These are phyloP conservation scores for Phytophthora idaei DNA, from an alignment of 352 stramenopile species.

Conservation along the genomic window DNA sequence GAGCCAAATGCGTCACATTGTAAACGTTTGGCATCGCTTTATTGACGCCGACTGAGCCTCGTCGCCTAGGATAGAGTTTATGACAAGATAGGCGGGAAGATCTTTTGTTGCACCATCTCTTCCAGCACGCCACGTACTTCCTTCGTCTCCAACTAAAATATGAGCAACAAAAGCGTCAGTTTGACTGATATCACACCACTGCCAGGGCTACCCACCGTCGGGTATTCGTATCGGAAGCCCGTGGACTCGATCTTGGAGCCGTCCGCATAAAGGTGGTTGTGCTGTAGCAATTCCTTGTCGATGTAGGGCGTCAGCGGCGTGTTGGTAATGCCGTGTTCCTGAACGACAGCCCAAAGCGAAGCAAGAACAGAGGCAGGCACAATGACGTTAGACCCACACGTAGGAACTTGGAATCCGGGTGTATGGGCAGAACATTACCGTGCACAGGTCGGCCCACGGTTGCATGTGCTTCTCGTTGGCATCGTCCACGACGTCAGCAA, in stretches of 20 bases:
- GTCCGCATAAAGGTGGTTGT: constrained; percentile 83
- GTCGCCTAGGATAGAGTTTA: constrained; percentile 21
- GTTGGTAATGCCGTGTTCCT: constrained; percentile 82
- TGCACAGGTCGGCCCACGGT: constrained; percentile 85
- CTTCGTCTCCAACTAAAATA: constrained; percentile 55
- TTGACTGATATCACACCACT: constrained; percentile 6
- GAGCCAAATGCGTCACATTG: constrained; percentile 24
- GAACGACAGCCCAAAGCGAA: constrained; percentile 8
- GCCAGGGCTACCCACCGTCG: constrained; percentile 47
- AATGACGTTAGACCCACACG: constrained; percentile 6
- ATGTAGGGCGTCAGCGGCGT: constrained; percentile 89
- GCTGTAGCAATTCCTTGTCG: constrained; percentile 86
- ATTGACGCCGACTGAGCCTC: constrained; percentile 8
- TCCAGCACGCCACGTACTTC: constrained; percentile 68
- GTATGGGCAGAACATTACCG: constrained; percentile 34
- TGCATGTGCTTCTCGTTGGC: constrained; percentile 92
- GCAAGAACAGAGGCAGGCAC: constrained; percentile 20
- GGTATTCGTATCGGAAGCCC: constrained; percentile 77
- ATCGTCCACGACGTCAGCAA: constrained; percentile 85
- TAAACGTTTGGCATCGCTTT: constrained; percentile 14
- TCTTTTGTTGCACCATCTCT: constrained; percentile 80
- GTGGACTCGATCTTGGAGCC: constrained; percentile 81
- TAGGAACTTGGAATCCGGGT: not conserved
- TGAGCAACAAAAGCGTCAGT: constrained; percentile 20
- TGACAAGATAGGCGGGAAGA: constrained; percentile 78